These are phyloP conservation scores for Dendrobium officinale DNA, from an alignment of 106 monocot genomes.

Conservation along the genomic window DNA sequence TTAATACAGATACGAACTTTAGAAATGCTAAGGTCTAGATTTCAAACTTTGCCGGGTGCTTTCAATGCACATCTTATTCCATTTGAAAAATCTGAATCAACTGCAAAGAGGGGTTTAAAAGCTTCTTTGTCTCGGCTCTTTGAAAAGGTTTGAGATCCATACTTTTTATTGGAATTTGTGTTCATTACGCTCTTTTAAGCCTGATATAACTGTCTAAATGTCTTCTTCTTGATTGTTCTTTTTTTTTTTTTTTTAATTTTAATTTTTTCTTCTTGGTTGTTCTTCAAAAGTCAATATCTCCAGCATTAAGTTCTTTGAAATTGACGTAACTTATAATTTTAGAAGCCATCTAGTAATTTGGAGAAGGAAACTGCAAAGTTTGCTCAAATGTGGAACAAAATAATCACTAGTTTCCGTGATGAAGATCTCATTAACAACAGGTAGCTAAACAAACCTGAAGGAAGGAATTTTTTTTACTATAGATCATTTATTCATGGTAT, in stretches of 20 bases:
- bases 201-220: neutral
- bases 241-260: too few relatives aligned
- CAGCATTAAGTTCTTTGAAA: neutral
- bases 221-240: neutral
- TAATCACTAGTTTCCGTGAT: constrained; percentile 75
- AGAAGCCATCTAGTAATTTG: constrained; percentile 44
- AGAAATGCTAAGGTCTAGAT: constrained; percentile 79
- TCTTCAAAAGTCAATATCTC: neutral
- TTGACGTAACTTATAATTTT: constrained; percentile 11
- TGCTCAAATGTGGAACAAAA: constrained; percentile 91
- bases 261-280: neutral
- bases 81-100: constrained; percentile 31
- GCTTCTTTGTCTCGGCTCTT: constrained; percentile 60
- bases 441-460: constrained; percentile 12
- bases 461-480: neutral
- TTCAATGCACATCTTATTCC: constrained; percentile 74
- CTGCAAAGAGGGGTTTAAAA: constrained; percentile 48
- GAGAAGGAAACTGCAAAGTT: constrained; percentile 64
- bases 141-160: constrained; percentile 35
- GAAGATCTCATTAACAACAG: constrained; percentile 84
- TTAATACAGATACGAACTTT: constrained; percentile 75
- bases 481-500: neutral
- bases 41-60: constrained; percentile 74
- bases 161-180: neutral
- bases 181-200: neutral